Conservation (phyloP, 352 stramenopile species). For the Phytophthora palmivora region DNA sequence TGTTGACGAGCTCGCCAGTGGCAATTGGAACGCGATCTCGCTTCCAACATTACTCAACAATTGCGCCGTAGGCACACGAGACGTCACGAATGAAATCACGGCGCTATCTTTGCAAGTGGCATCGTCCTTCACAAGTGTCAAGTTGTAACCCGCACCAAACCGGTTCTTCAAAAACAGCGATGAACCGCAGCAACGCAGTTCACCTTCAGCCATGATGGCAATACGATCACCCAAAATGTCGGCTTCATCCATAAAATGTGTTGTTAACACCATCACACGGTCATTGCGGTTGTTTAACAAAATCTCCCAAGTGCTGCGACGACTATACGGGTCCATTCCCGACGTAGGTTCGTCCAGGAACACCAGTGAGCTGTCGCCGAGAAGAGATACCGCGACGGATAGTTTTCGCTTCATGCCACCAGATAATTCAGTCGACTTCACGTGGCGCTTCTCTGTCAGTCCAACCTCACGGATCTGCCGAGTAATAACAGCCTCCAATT, state of each 20-base stretch:
- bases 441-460: constrained; percentile 66
- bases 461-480: constrained; percentile 64
- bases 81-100: constrained; percentile 46
- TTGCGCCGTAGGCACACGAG: constrained; percentile 43
- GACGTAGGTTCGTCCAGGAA: constrained; percentile 93
- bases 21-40: constrained; percentile 78
- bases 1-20: constrained; percentile 45
- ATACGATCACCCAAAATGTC: constrained; percentile 88
- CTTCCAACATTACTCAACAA: constrained; percentile 74
- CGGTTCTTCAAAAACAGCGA: constrained; percentile 86
- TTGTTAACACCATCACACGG: constrained; percentile 90
- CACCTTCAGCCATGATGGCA: constrained; percentile 87
- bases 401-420: constrained; percentile 94
- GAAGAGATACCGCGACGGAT: constrained; percentile 89
- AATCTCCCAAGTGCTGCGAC: constrained; percentile 93
- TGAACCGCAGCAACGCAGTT: constrained; percentile 73
- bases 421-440: constrained; percentile 66
- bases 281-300: constrained; percentile 64
- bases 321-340: constrained; percentile 96
- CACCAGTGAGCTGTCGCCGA: constrained; percentile 86
- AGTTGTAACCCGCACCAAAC: constrained; percentile 75
- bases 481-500: constrained; percentile 43
- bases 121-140: constrained; percentile 69
- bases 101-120: constrained; percentile 35
- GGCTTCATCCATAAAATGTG: constrained; percentile 96